A percentile compares a stretch with the other conserved stretches of the same genome.
These are phyloP conservation scores for Claviceps citrina DNA, from an alignment of 2,329 filamentous ascomycete genomes.

Conservation along the genomic window DNA sequence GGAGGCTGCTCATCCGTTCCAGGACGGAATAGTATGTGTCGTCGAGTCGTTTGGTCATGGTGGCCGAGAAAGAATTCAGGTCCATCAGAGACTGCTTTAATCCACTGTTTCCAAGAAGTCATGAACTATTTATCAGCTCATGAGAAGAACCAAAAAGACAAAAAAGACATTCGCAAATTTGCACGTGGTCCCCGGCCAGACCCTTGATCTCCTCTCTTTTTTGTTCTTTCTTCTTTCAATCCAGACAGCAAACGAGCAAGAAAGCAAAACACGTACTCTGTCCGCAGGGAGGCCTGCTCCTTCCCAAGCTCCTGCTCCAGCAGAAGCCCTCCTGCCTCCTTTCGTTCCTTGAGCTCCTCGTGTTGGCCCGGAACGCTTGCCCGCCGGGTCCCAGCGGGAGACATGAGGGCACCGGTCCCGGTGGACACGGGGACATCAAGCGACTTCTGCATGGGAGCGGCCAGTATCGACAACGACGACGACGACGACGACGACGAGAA, in stretches of 20 bases:
- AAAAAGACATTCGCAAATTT: no score
- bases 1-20: slow-evolving; percentile 49
- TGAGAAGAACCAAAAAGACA: no score
- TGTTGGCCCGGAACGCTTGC: slow-evolving; percentile 24
- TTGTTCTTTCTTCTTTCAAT: not conserved
- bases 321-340: slow-evolving; percentile 25
- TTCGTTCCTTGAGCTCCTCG: slow-evolving; percentile 20
- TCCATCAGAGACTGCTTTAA: slow-evolving; percentile 36
- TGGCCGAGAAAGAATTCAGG: slow-evolving; percentile 44
- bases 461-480: slow-evolving; percentile 1
- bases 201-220: not conserved
- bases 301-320: slow-evolving; percentile 21
- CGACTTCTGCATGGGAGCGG: slow-evolving; percentile 23
- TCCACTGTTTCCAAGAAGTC: no score
- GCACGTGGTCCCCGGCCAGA: no score
- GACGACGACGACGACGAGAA: not conserved
- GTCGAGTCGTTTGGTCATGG: slow-evolving; percentile 51
- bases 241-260: no score
- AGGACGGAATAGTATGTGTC: slow-evolving; percentile 60
- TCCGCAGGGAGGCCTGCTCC: slow-evolving; percentile 14
- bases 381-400: slow-evolving; percentile 27
- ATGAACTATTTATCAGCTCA: no score
- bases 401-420: slow-evolving; percentile 27
- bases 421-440: slow-evolving; percentile 32
- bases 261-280: slow-evolving; percentile 16